Base-by-base conservation (phyloP, 164 flowering plant genomes). In the Vitis amurensis region DNA sequence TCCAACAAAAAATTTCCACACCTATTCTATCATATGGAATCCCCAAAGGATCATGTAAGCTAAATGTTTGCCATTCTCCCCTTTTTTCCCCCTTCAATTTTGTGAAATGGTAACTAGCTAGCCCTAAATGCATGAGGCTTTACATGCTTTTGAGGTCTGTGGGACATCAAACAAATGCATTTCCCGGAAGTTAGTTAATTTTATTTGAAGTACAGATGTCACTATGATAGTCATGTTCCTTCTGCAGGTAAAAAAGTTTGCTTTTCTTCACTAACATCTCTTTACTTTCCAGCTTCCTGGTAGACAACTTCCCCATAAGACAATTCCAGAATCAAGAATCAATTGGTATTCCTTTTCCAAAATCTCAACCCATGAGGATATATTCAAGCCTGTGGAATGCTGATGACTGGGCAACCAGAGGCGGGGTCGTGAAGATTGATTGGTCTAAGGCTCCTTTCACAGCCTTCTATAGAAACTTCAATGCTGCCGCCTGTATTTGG, bases 391-490 rank as follows among this genome's bases (percentile, higher is more conserved):
- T 76, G 1, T 76, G 78, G 78, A 61, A 71, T 44, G 78, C 74
- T 3, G 78, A 76, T n/a, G 51, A 71, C 12, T 75, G 78, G 78
- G 78, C 78, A 6, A 75, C 78, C 0, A 62, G 55, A 53, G 77
- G 77, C 12, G 77, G 77, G 11, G 19, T 52, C 4, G 77, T 74
- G 50, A 74, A 74, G 31, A 65, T 70, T 1, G 77, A 74, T 31
- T 74, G 77, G 77, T 59, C 77, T 4, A 64, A 74, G 44, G 77
- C 73, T 17, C 77, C 77, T 47, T 74, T 74, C 70, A 74, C 72
- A 0, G 73, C 77, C 10, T 74, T 37, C 50, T 74, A 69, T 56
- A 51, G 70, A 23, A 60, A 66, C 65, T 70, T 70, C 66, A 64
- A 19, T 14, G 68, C 64, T 47, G 31, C 55, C 1, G 63, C 70